These are phyloP conservation scores for Ascoidea tarda DNA, from an alignment of 805 yeast species.

Conservation along the genomic window DNA sequence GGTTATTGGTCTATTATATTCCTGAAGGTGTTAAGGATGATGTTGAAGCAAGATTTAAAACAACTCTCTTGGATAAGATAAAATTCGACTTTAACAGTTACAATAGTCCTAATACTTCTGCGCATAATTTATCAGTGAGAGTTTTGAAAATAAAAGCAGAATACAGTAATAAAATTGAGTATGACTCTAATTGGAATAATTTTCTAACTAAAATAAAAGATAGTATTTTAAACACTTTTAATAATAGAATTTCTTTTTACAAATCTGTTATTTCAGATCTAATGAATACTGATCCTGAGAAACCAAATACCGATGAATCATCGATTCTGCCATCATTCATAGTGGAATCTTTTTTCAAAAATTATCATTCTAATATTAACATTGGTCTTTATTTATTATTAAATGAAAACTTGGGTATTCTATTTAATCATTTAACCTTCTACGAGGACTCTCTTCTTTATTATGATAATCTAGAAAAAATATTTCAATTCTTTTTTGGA, in stretches of 20 bases:
- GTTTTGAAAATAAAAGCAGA: constrained; percentile 18
- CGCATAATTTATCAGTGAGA: constrained; percentile 14
- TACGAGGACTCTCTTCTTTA: constrained; percentile 44
- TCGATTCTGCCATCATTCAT: constrained; percentile 1
- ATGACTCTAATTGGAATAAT: constrained; percentile 35
- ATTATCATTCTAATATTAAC: constrained; percentile 26
- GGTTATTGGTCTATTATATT: constrained; percentile 45
- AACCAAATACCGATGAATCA: neutral
- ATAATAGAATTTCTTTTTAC: constrained; percentile 27
- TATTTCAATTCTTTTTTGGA: constrained; percentile 14
- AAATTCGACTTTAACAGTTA: constrained; percentile 30
- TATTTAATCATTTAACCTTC: constrained; percentile 40
- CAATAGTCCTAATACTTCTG: constrained; percentile 4
- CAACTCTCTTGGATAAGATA: constrained; percentile 39
- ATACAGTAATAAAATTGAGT: constrained; percentile 18
- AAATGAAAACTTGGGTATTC: constrained; percentile 36
- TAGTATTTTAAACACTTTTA: constrained; percentile 39
- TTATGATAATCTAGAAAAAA: constrained; percentile 29
- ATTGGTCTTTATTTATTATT: constrained; percentile 27
- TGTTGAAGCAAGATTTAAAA: constrained; percentile 26
- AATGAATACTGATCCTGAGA: constrained; percentile 2
- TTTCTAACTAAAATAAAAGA: constrained; percentile 30
- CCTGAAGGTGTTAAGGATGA: constrained; percentile 23
- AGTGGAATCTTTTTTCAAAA: constrained; percentile 11
- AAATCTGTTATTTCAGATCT: constrained; percentile 10